Percentiles rank a stretch among this genome's conserved stretches.
phyloP scores from a whole-genome alignment of 2,329 filamentous ascomycete species.

The Pseudocercospora ulei region DNA sequence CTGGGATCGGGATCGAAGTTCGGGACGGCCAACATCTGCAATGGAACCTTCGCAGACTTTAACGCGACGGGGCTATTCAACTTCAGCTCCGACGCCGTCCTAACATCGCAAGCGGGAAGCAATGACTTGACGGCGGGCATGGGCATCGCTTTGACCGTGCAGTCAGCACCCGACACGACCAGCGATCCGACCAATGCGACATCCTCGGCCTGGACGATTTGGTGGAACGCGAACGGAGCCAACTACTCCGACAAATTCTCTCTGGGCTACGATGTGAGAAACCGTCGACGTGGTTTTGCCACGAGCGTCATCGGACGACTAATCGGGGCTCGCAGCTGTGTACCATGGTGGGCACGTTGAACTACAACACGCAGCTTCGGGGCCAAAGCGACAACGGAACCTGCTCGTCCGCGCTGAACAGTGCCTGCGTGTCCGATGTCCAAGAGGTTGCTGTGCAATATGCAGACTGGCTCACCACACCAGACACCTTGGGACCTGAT shows the following conservation, averaged over 20 bases:
- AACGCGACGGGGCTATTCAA: slow-evolving; percentile 13
- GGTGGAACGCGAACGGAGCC: slow-evolving; percentile 17
- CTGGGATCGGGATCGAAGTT: not conserved
- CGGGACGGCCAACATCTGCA: slow-evolving; percentile 11
- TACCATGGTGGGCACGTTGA: slow-evolving; percentile 10
- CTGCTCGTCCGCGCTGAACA: slow-evolving; percentile 11
- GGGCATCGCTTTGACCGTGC: too few species aligned
- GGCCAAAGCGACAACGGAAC: slow-evolving; percentile 14
- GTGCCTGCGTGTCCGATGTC: slow-evolving; percentile 10
- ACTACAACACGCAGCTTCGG: slow-evolving; percentile 15
- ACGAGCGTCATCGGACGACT: too few species aligned
- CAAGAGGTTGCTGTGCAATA: slow-evolving; percentile 5
- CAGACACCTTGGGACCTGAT: slow-evolving; percentile 5
- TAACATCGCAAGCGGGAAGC: slow-evolving; percentile 11
- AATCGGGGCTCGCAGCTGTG: too few species aligned
- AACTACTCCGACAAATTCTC: slow-evolving; percentile 11
- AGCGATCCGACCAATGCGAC: slow-evolving; percentile 4
- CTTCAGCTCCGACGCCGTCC: slow-evolving; percentile 13
- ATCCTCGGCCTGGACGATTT: slow-evolving; percentile 10
- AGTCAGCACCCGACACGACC: slow-evolving; percentile 8
- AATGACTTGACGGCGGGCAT: too few species aligned
- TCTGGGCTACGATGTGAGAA: slow-evolving; percentile 17
- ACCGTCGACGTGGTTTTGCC: too few species aligned
- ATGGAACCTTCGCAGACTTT: slow-evolving; percentile 13
- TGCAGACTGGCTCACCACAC: slow-evolving; percentile 12